Conservation (phyloP, 192 early-diverging fungal genomes). For the Coemansia sp. region DNA sequence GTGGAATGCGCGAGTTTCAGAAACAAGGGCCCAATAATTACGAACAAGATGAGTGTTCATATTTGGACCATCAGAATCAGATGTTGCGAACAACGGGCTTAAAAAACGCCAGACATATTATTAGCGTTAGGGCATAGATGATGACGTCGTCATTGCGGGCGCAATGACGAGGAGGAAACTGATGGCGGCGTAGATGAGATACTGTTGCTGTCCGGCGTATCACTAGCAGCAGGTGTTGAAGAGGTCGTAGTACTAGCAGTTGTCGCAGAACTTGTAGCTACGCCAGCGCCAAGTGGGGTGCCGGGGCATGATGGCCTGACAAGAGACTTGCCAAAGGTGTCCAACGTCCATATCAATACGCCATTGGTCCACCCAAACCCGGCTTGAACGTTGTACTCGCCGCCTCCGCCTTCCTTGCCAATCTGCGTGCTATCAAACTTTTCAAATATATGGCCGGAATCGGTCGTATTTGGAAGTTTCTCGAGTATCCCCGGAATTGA, state of each 20-base stretch:
- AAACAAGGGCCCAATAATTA: background rate
- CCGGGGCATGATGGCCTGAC: constrained; percentile 28
- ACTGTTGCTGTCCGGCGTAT: background rate
- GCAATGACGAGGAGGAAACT: background rate
- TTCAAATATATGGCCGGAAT: constrained; percentile 75
- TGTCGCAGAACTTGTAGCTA: background rate
- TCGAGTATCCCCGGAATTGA: constrained; percentile 53
- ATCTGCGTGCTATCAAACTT: constrained; percentile 64
- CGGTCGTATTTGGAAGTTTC: constrained; percentile 40
- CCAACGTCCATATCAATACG: constrained; percentile 64
- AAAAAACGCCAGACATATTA: background rate
- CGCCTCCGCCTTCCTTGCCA: constrained; percentile 62
- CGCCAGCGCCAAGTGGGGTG: background rate
- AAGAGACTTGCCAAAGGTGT: constrained; percentile 46
- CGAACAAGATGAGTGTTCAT: background rate
- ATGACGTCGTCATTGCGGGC: background rate
- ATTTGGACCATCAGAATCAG: background rate
- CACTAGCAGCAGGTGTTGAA: background rate
- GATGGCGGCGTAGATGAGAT: background rate
- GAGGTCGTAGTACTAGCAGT: background rate
- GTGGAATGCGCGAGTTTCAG: background rate
- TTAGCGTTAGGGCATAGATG: background rate
- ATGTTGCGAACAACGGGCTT: background rate
- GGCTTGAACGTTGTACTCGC: constrained; percentile 70
- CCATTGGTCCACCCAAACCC: constrained; percentile 85